Base-by-base conservation (phyloP, 176 grass and related monocot genomes). In the Oryza punctata region DNA sequence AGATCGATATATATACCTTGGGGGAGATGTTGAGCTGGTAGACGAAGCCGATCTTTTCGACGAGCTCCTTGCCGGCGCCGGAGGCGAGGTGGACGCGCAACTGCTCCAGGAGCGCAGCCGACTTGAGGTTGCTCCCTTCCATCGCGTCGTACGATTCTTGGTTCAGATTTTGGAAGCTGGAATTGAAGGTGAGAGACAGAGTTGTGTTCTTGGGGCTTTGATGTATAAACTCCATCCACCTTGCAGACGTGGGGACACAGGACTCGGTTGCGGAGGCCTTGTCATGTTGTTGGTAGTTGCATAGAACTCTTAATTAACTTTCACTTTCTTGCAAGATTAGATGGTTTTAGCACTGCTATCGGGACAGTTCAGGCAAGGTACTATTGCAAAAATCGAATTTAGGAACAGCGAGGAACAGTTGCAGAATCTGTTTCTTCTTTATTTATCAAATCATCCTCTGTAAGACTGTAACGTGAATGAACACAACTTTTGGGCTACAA, bases 21-120 rank as follows among this genome's bases (percentile, higher is more conserved):
- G 96, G 92, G 4, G 93, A 69, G 82, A 98, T 88, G 84, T 98
- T 91, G 76, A 98, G 91, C 40, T 98, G 91, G 85, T 95, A 98
- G 28, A 98, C 85, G 82, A 92, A 86, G 43, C 91, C 93, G 76
- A 98, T 66, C 82, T 95, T 98, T 57, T 90, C 63, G 83, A 67
- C 88, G 68, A 98, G 46, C 35, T 80, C 85, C 84, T 95, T 90
- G 54, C 93, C 85, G 23, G 85, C 93, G 59, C 87, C 89, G 63
- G 93, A 91, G 80, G 85, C 77, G 40, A 98, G 85, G 80, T 92
- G 89, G 19, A 88, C 72, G 80, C 89, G 81, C 96, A 94, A 89
- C 87, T 85, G 89, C 85, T 91, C 93, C 49, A 98, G 82, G 43
- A 98, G 85, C 43, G 78, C 78, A 28, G 83, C 87, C 33, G 87